Base-by-base conservation (phyloP, 305 asterid genomes). In the Plantago coronopus region DNA sequence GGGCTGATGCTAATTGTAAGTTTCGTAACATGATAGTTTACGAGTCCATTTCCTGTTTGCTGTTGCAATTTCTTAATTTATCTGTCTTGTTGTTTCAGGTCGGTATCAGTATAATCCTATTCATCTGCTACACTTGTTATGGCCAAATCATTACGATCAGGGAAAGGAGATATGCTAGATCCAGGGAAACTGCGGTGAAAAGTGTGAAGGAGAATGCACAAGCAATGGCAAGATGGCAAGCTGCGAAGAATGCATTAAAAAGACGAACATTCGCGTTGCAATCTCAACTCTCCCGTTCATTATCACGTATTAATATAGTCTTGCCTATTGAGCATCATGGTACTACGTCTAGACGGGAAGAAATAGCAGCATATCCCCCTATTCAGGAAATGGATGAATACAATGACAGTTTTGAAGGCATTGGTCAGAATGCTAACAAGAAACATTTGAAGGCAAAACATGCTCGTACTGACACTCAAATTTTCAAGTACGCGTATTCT, bases 171-270 rank as follows among this genome's bases (percentile, higher is more conserved):
- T 80, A 85, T 51, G 89, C 96, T 15, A 84, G 83, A 70, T 85
- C 96, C 57, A 88, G 96, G 77, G 95, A 87, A 79, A 87, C 75
- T 45, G 96, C 95, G 2, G 94, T 82, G 50, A 83, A 71, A 68
- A 84, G 87, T 46, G 87, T 86, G 46, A 75, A 81, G 78, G 85
- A 85, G 61, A 85, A 76, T 25, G 90, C 66, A 25, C 94, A 81
- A 71, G 90, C 93, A 68, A 82, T 74, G 59, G 83, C 84, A 67
- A 79, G 65, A 65, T 89, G 97, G 97, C 59, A 70, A 61, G 76
- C 86, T 46, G 82, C 91, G 45, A 82, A 70, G 60, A 77, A 69
- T 9, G 78, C 81, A 46, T 72, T 84, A 20, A 55, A 10, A 57
- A 81, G 76, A 62, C 65, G 68, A 67, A 85, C 87, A 12, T 17